phyloP scores from a whole-genome alignment of 31 red algal genomes.

The Bonnemaisonia californica region DNA sequence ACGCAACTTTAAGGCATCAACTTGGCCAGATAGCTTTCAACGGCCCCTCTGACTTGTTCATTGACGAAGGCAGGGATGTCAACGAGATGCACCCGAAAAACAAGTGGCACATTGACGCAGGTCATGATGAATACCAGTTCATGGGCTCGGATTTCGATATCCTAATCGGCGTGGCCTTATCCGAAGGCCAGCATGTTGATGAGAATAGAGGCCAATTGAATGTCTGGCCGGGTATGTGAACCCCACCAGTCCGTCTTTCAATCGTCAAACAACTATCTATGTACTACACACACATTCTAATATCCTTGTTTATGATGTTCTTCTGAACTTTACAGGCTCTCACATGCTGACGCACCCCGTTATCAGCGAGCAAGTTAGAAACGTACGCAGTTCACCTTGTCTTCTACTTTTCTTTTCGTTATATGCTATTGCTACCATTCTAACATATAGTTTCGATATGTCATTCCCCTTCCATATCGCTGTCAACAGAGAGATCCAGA shows the following conservation, averaged over 20 bases:
- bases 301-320: no score
- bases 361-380: not conserved
- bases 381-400: no score
- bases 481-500: not conserved
- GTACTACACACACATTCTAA: no score
- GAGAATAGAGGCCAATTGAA: conserved; percentile 16
- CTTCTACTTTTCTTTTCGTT: no score
- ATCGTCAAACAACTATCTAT: no score
- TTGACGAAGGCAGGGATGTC: conserved; percentile 4
- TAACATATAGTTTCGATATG: no score
- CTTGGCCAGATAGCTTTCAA: conserved; percentile 14
- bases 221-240: conserved; percentile 25
- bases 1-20: not conserved
- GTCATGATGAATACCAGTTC: not conserved
- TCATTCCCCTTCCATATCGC: no score
- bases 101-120: conserved; percentile 23
- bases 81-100: not conserved
- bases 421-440: no score
- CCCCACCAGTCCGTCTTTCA: no score
- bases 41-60: not conserved
- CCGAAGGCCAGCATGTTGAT: conserved; percentile 16
- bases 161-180: conserved; percentile 1
- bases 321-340: not conserved
- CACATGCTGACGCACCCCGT: not conserved
- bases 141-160: conserved; percentile 12